Percentiles rank a stretch among this genome's conserved stretches.
Evolutionary conservation across 2,329 filamentous ascomycete genomes (phyloP).

Genomic region (Aspergillus unguis): DNA sequence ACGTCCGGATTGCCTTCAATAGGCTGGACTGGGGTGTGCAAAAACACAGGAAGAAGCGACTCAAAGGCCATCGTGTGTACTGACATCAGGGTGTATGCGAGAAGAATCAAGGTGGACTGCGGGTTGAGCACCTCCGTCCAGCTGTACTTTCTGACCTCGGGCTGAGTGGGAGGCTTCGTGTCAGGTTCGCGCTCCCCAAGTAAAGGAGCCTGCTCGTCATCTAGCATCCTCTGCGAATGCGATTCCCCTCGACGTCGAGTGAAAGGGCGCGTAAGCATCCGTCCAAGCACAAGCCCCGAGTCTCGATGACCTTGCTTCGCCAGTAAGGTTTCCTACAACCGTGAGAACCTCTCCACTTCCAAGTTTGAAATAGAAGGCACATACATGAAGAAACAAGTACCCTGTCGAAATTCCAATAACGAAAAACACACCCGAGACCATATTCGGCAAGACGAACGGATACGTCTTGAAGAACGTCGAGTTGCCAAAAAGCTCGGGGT

Average conservation of each 20-base stretch:
- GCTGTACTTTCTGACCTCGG: conserved; percentile 30
- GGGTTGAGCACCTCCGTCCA: conserved; percentile 67
- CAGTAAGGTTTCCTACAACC: conserved; percentile 70
- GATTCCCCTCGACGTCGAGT: conserved; percentile 8
- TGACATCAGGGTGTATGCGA: conserved; percentile 76
- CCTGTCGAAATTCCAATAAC: conserved; percentile 71
- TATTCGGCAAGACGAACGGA: conserved; percentile 80
- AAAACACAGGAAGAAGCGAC: conserved; percentile 81
- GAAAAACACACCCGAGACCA: conserved; percentile 74
- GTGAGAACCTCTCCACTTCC: conserved; percentile 40
- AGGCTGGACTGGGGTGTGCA: conserved; percentile 67
- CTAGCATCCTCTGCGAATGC: conserved; percentile 6
- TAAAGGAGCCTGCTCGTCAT: conserved; percentile 31
- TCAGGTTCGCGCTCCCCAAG: conserved; percentile 21
- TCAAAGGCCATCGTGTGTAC: conserved; percentile 82
- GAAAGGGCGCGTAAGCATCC: conserved; percentile 54
- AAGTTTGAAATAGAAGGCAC: conserved; percentile 2
- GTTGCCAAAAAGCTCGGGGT: conserved; percentile 66
- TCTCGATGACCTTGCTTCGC: conserved; percentile 66
- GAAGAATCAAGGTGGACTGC: conserved; percentile 71
- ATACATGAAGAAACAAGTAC: conserved; percentile 70
- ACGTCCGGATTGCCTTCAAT: conserved; percentile 55
- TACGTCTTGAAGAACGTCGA: conserved; percentile 68
- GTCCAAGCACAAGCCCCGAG: conserved; percentile 71
- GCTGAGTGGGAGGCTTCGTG: conserved; percentile 15